Conservation (phyloP, 2,329 filamentous ascomycete genomes). For the Colletotrichum echinochloae region DNA sequence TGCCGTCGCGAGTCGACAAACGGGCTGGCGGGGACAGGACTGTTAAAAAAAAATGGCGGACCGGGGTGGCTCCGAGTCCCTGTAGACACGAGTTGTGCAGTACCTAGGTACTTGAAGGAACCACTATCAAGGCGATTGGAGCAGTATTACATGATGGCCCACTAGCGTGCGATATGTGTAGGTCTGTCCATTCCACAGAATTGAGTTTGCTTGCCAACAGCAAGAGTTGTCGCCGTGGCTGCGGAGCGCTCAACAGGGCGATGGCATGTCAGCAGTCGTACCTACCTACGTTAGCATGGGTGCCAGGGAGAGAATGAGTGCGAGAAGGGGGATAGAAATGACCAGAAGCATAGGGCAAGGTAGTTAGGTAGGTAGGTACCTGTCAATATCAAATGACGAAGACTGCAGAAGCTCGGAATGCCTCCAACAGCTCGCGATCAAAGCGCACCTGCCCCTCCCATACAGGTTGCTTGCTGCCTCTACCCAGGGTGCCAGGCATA, state of each 20-base stretch:
- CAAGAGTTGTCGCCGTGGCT: neutral
- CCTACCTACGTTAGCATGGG: neutral
- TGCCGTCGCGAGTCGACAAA: neutral
- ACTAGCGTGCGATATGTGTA: neutral
- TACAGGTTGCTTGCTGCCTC: neutral
- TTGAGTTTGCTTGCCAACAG: constrained; percentile 28
- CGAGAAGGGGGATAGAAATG: neutral
- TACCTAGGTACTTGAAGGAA: too few species aligned
- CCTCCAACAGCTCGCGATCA: neutral
- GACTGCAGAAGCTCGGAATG: too few species aligned
- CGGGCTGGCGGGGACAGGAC: neutral
- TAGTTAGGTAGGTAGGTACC: too few species aligned
- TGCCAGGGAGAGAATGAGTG: neutral
- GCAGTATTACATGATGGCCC: neutral
- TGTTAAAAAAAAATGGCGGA: constrained; percentile 8
- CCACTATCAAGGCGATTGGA: neutral
- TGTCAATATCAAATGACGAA: too few species aligned
- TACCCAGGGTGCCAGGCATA: too few species aligned
- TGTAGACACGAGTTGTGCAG: too few species aligned
- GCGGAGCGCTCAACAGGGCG: constrained; percentile 10
- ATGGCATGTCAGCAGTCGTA: neutral
- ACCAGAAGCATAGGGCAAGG: too few species aligned
- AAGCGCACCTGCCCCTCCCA: neutral
- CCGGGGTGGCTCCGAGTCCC: constrained; percentile 24
- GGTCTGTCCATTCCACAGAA: neutral